Evolutionary conservation across 257 asterid genomes (phyloP).

Genomic region (Voacanga thouarsii): DNA sequence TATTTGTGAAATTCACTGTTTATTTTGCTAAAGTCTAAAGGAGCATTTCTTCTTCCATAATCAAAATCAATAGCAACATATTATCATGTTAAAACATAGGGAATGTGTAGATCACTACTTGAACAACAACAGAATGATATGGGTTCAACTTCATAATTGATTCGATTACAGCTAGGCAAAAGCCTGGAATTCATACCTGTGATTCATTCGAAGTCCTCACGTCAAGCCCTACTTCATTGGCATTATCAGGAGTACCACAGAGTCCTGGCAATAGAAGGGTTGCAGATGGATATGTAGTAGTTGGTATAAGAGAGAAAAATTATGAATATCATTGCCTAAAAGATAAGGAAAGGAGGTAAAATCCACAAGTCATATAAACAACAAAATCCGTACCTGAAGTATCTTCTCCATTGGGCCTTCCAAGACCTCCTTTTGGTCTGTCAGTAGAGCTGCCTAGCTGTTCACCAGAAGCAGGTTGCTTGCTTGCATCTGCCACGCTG

Average conservation of each 20-base stretch:
- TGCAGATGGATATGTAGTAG: conserved; percentile 20
- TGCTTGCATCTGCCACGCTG: conserved; percentile 34
- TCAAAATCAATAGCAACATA: background rate
- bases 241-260: conserved; percentile 30
- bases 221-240: conserved; percentile 32
- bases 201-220: conserved; percentile 35
- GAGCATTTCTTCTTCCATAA: background rate
- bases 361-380: conserved; percentile 5
- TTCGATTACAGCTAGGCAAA: background rate
- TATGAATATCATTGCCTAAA: background rate
- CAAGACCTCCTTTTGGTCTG: conserved; percentile 32
- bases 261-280: conserved; percentile 30
- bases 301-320: background rate
- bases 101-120: background rate
- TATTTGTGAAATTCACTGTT: background rate
- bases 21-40: background rate
- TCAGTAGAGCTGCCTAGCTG: conserved; percentile 33
- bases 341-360: conserved; percentile 1
- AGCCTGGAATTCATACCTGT: conserved; percentile 45
- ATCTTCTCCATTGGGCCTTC: conserved; percentile 29
- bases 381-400: conserved; percentile 30
- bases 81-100: background rate
- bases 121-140: background rate
- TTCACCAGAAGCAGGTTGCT: conserved; percentile 38
- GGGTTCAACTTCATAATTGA: background rate